Evolutionary conservation across 768 basidiomycete genomes (phyloP).

Genomic region (Nidula microcarpa): DNA sequence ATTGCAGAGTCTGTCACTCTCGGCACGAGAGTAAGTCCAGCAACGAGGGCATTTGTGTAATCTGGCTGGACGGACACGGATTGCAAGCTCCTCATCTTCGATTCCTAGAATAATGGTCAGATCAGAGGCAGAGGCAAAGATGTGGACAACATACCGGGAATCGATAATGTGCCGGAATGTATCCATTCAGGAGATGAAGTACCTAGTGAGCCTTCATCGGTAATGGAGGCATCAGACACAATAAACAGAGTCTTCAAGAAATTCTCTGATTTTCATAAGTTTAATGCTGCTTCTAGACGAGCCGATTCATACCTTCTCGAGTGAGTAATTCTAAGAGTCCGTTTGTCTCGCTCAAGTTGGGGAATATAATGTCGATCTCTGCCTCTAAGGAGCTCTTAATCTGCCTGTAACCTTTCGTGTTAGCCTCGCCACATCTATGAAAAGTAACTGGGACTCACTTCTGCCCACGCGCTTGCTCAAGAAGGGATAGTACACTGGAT

Average conservation of each 20-base stretch:
- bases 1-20: conserved; percentile 53
- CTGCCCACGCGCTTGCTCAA: conserved; percentile 73
- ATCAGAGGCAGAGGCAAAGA: not conserved
- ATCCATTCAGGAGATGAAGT: conserved; percentile 43
- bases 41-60: conserved; percentile 84
- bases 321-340: conserved; percentile 28
- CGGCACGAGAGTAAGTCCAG: conserved; percentile 70
- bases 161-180: conserved; percentile 36
- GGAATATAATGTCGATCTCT: conserved; percentile 60
- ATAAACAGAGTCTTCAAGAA: conserved; percentile 76
- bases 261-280: conserved; percentile 36
- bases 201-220: conserved; percentile 38
- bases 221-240: conserved; percentile 65
- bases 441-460: conserved; percentile 48
- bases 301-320: conserved; percentile 38
- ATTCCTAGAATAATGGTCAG: conserved; percentile 8
- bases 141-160: conserved; percentile 38
- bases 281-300: not conserved
- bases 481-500: conserved; percentile 52
- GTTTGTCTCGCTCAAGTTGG: conserved; percentile 24
- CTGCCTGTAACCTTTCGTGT: conserved; percentile 36
- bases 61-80: conserved; percentile 62
- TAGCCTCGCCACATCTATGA: not conserved
- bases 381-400: conserved; percentile 78
- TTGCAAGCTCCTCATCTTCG: conserved; percentile 29